Conservation (phyloP, 768 basidiomycete species). For the Leucogyrophana mollusca region DNA sequence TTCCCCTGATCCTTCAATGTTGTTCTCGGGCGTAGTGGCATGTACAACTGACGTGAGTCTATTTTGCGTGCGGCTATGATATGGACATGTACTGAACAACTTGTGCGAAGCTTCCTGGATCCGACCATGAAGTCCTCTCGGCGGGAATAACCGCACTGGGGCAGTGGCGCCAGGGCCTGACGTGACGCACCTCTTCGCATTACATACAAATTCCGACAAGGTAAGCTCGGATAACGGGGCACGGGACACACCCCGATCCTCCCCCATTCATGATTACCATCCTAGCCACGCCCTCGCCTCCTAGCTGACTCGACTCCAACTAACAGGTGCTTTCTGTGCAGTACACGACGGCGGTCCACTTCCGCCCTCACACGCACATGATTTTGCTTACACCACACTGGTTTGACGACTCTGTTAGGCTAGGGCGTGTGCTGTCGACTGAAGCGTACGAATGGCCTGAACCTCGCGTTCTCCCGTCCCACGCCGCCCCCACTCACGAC, state of each 20-base stretch:
- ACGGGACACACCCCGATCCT: too few relatives aligned
- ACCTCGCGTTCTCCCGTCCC: slow-evolving; percentile 44
- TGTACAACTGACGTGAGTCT: slow-evolving; percentile 62
- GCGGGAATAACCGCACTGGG: slow-evolving; percentile 75
- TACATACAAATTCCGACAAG: slow-evolving; percentile 48
- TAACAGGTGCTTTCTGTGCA: slow-evolving; percentile 16
- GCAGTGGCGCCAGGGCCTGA: slow-evolving; percentile 79
- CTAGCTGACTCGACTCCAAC: background rate
- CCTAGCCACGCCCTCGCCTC: too few relatives aligned
- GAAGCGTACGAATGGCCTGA: slow-evolving; percentile 72
- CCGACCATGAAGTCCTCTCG: slow-evolving; percentile 71
- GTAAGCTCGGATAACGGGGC: slow-evolving; percentile 32
- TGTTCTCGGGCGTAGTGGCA: slow-evolving; percentile 83
- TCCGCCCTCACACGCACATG: slow-evolving; percentile 55
- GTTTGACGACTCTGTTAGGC: slow-evolving; percentile 78
- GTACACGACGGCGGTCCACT: slow-evolving; percentile 53
- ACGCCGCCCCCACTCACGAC: slow-evolving; percentile 9
- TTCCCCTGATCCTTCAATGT: slow-evolving; percentile 72
- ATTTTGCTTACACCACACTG: slow-evolving; percentile 85
- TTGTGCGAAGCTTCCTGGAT: slow-evolving; percentile 45
- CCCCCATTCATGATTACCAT: too few relatives aligned
- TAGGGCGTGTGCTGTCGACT: slow-evolving; percentile 54
- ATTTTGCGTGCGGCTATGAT: too few relatives aligned
- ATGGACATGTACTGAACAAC: background rate
- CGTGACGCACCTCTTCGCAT: slow-evolving; percentile 82